Evolutionary conservation across 2,329 filamentous ascomycete species (phyloP).

Genomic region (Verticillium tricorpus): DNA sequence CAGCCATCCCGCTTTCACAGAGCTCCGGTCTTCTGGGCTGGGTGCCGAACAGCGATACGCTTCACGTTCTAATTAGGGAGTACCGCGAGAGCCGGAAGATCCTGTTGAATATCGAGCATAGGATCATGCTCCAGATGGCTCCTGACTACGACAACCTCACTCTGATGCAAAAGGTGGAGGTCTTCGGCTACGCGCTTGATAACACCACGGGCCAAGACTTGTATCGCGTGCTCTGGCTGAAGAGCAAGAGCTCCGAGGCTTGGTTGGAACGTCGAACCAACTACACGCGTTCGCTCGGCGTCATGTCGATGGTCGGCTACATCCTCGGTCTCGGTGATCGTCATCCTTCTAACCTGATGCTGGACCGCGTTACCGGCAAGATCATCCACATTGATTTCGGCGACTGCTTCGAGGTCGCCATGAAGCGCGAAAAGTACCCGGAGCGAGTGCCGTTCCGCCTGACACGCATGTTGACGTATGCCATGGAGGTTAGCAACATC

Average conservation of each 20-base stretch:
- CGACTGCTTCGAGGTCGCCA: constrained; percentile 98
- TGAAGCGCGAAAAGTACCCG: constrained; percentile 99
- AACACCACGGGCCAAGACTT: constrained; percentile 98
- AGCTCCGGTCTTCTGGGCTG: constrained; percentile 93
- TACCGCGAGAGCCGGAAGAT: constrained; percentile 98
- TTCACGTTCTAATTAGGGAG: constrained; percentile 94
- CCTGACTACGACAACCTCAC: constrained; percentile 98
- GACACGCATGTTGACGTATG: constrained; percentile 97
- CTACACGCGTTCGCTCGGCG: constrained; percentile 92
- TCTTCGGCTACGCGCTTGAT: constrained; percentile 97
- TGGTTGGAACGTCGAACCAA: constrained; percentile 99
- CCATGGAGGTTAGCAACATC: constrained; percentile 99
- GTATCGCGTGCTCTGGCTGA: constrained; percentile 96
- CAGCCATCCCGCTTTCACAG: constrained; percentile 94
- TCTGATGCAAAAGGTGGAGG: constrained; percentile 99
- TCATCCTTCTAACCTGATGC: constrained; percentile 96
- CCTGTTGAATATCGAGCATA: constrained; percentile 96
- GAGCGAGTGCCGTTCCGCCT: constrained; percentile 96
- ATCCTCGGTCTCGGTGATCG: constrained; percentile 95
- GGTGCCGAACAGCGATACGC: constrained; percentile 95
- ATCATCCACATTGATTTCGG: constrained; percentile 99
- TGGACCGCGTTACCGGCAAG: constrained; percentile 92
- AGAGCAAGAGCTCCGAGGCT: constrained; percentile 95
- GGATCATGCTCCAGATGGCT: constrained; percentile 99
- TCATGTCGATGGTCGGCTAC: constrained; percentile 99